Evolutionary conservation across 2,329 filamentous ascomycete genomes (phyloP), one percentile per base, ranked within the genome.

Genomic region (Pestalotiopsis sp.): DNA sequence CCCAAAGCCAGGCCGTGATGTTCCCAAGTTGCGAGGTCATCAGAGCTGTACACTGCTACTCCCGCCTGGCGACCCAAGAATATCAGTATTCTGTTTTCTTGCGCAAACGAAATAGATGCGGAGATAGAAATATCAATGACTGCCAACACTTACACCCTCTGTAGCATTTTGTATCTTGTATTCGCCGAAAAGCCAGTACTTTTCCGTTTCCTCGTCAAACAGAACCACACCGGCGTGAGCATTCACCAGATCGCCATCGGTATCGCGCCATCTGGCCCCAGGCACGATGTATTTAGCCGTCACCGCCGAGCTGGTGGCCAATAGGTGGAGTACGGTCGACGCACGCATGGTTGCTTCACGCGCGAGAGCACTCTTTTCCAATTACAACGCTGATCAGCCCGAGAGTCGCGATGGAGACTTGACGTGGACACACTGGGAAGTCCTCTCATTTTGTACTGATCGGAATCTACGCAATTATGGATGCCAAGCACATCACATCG

Each of bases 151-250:
- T 36, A 36, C 31, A 9, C 88, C 88, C 73, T 91, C 88, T 7
- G 81, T 82, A 70, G 88, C 86, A 0, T 83, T 87, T 71, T 90
- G 76, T 12, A 83, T 78, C 77, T 91, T 91, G 78, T 89, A 86
- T 74, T 91, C 88, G 45, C 88, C 88, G 67, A 90, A 90, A 82
- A 84, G 85, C 78, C 85, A 90, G 75, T 88, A 91, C 69, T 82
- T 86, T 17, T 85, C 85, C 0, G 82, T 83, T 4, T 83, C 81
- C 52, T 85, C 76, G 55, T 90, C 87, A 0, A 86, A 75, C 0
- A 83, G 83, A 6, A 91, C 80, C 13, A 84, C 85, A 1, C 88
- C 88, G 1, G 88, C 89, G 74, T 91, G 88, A 1, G 88, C 88
- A 65, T 89, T 90, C 66, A 90, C 84, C 13, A 89, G 75, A n/a